These are phyloP conservation scores for Astragalus glycyphyllos DNA, from an alignment of 306 rosid species.

Conservation along the genomic window DNA sequence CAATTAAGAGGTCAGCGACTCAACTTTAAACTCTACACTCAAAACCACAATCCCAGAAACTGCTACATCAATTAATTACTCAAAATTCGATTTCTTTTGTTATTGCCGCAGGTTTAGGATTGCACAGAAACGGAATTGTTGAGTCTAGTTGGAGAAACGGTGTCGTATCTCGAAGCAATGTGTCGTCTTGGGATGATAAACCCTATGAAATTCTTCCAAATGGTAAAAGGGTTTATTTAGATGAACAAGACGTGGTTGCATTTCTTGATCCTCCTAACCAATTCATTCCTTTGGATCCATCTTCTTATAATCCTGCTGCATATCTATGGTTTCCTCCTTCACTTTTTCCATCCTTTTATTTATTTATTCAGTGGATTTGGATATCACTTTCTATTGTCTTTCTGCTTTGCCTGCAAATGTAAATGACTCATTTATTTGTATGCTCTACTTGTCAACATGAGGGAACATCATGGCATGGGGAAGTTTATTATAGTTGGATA, in stretches of 20 bases:
- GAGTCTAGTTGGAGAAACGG: slow-evolving; percentile 20
- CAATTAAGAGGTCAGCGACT: slow-evolving; percentile 40
- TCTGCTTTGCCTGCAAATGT: too few relatives aligned
- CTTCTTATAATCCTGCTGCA: slow-evolving; percentile 83
- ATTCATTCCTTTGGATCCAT: slow-evolving; percentile 68
- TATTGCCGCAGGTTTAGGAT: slow-evolving; percentile 45
- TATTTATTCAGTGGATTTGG: not conserved
- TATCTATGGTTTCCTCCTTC: slow-evolving; percentile 68
- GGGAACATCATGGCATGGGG: too few relatives aligned
- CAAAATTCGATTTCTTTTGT: slow-evolving; percentile 5
- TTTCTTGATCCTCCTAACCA: slow-evolving; percentile 85
- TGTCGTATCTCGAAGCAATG: slow-evolving; percentile 44
- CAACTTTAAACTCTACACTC: not conserved
- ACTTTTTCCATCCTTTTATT: not conserved
- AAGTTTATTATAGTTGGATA: too few relatives aligned
- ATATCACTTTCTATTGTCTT: too few relatives aligned
- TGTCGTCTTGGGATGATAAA: slow-evolving; percentile 72
- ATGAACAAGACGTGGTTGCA: slow-evolving; percentile 76
- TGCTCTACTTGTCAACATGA: too few relatives aligned
- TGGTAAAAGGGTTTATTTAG: slow-evolving; percentile 66
- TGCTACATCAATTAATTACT: not conserved
- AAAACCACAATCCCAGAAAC: not conserved
- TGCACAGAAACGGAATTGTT: slow-evolving; percentile 29
- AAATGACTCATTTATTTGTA: too few relatives aligned
- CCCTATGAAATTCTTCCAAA: slow-evolving; percentile 67